A percentile compares a stretch with the other conserved stretches of the same genome.
These are phyloP conservation scores for Mycena sanguinolenta DNA, from an alignment of 768 basidiomycete species.

Conservation along the genomic window DNA sequence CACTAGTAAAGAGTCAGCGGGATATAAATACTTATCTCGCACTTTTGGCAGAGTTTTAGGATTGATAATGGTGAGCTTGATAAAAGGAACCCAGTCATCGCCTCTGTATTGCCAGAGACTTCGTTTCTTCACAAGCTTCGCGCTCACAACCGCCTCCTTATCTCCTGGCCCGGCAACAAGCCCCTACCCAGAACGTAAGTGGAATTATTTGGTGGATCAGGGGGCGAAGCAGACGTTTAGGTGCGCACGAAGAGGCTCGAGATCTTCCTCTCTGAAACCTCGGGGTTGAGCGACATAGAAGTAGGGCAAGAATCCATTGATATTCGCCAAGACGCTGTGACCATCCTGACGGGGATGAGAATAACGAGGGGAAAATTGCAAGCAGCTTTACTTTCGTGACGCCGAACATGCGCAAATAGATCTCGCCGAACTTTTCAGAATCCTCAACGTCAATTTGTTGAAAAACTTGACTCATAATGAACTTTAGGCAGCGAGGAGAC, in stretches of 20 bases:
- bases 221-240: constrained; percentile 74
- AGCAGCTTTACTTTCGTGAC: constrained; percentile 78
- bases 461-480: constrained; percentile 69
- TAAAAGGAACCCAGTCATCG: constrained; percentile 82
- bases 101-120: constrained; percentile 92
- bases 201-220: neutral
- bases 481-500: neutral
- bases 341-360: constrained; percentile 66
- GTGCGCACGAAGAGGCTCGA: constrained; percentile 71
- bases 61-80: constrained; percentile 85
- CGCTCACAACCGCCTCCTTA: constrained; percentile 55
- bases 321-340: constrained; percentile 88
- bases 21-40: constrained; percentile 78
- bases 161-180: constrained; percentile 48
- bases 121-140: constrained; percentile 74
- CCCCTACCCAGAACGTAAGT: constrained; percentile 43
- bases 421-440: constrained; percentile 53
- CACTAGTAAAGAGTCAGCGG: constrained; percentile 31
- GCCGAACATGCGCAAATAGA: constrained; percentile 83
- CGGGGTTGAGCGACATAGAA: constrained; percentile 92
- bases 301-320: constrained; percentile 90
- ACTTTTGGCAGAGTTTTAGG: constrained; percentile 87
- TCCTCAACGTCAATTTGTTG: constrained; percentile 96
- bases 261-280: constrained; percentile 80
- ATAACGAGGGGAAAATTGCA: neutral